Evolutionary conservation across 257 asterid genomes (phyloP), one percentile per base, ranked within the genome.

Genomic region (Solanum okadae): DNA sequence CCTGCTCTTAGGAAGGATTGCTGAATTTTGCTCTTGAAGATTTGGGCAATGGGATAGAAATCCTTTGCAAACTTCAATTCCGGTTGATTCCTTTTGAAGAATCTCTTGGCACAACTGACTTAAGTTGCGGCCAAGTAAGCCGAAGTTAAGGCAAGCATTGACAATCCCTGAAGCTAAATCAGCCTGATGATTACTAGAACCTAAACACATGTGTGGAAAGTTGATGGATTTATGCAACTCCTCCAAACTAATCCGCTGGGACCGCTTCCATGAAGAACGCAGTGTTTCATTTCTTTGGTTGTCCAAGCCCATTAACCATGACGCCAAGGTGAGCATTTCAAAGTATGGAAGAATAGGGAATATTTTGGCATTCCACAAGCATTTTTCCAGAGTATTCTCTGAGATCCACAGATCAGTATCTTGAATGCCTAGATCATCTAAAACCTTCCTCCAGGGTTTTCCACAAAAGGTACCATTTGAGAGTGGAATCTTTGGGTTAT

Each of bases 311-410:
- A 94, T 97, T 87, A 97, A 92, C 99, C 99, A 97, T 68, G 94
- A 88, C 6, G 99, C 98, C 91, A 92, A 88, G 65, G 87, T 92
- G 90, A 97, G 93, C 99, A 96, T 96, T 93, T 94, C 91, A 72
- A 92, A 90, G 92, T 94, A 96, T 15, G 96, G 88, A 90, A 93
- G 94, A 88, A 95, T 81, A 67, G 98, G 98, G 90, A 93, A 97
- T 92, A 97, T 72, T 92, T 92, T 96, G 85, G 99, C 99, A 93
- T 94, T 97, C 99, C 99, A 97, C 90, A 97, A 93, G 90, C 98
- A 96, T 88, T 92, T 92, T 68, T 91, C 96, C 77, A 90, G 93
- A 49, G 90, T 87, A 88, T 89, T 94, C 87, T 91, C 94, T 61
- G 88, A 61, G 46, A 90, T 94, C 99, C 99, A 97, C 76, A 96